phyloP scores from a whole-genome alignment of 371 early-diverging fungal genomes.

The Entomophthora muscae region DNA sequence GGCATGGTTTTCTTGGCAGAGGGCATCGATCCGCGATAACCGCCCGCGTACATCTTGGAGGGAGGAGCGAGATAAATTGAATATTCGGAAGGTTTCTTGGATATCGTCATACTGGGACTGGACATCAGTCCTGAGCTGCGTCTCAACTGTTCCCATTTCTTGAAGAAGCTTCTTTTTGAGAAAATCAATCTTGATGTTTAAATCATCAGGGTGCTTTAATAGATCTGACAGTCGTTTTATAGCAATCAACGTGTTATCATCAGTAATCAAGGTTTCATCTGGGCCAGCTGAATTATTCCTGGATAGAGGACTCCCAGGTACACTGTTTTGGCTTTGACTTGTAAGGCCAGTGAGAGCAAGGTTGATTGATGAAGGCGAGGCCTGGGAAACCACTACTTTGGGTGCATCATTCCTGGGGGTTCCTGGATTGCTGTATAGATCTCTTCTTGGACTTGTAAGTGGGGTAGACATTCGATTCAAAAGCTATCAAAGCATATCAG shows the following conservation, averaged over 20 bases:
- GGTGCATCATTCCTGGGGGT: background rate
- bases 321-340: background rate
- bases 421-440: background rate
- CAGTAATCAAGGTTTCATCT: background rate
- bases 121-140: slow-evolving; percentile 83
- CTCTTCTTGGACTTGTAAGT: background rate
- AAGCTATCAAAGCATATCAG: too few relatives aligned
- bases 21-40: slow-evolving; percentile 59
- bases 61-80: slow-evolving; percentile 42
- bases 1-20: slow-evolving; percentile 59
- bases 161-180: slow-evolving; percentile 61
- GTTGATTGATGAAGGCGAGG: background rate
- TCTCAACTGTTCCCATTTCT: slow-evolving; percentile 86
- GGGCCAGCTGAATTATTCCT: background rate
- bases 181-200: slow-evolving; percentile 59
- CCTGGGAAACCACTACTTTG: background rate
- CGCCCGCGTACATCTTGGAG: slow-evolving; percentile 45
- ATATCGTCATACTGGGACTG: slow-evolving; percentile 84
- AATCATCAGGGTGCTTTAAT: slow-evolving; percentile 84
- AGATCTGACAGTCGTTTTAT: slow-evolving; percentile 31
- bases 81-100: slow-evolving; percentile 65
- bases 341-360: background rate
- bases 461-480: background rate
- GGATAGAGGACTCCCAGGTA: background rate
- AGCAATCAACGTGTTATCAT: slow-evolving; percentile 11